phyloP scores from a whole-genome alignment of 129 eudicot genomes.

The Scalesia atractyloides region DNA sequence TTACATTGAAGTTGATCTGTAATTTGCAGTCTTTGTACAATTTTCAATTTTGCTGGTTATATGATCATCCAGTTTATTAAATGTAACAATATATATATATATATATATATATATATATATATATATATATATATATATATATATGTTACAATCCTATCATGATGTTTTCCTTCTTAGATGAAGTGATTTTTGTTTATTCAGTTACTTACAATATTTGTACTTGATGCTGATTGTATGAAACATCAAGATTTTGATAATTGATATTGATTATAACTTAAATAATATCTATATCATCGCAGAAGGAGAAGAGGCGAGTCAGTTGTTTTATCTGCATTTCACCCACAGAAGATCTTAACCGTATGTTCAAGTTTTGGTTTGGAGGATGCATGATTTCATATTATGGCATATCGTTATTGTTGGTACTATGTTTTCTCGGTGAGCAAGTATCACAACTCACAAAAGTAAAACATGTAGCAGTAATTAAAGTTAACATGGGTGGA shows the following conservation, averaged over 20 bases:
- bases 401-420: conserved; percentile 1
- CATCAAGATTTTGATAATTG: conserved; percentile 7
- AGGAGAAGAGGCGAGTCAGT: conserved; percentile 11
- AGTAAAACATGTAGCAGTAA: conserved; percentile 22
- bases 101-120: neutral
- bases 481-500: conserved; percentile 6
- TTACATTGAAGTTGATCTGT: neutral
- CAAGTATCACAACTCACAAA: conserved; percentile 6
- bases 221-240: neutral
- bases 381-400: conserved; percentile 15
- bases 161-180: neutral
- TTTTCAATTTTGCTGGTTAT: neutral
- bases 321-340: conserved; percentile 11
- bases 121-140: neutral
- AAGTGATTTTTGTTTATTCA: conserved; percentile 7
- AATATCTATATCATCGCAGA: conserved; percentile 6
- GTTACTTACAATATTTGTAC: neutral
- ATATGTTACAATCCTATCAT: neutral
- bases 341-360: conserved; percentile 14
- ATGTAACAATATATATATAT: neutral
- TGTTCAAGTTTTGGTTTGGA: conserved; percentile 21
- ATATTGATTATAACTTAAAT: neutral
- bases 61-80: neutral
- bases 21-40: neutral
- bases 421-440: conserved; percentile 19